Conservation (phyloP, 352 stramenopile genomes). For the Phytopythium helicoides region DNA sequence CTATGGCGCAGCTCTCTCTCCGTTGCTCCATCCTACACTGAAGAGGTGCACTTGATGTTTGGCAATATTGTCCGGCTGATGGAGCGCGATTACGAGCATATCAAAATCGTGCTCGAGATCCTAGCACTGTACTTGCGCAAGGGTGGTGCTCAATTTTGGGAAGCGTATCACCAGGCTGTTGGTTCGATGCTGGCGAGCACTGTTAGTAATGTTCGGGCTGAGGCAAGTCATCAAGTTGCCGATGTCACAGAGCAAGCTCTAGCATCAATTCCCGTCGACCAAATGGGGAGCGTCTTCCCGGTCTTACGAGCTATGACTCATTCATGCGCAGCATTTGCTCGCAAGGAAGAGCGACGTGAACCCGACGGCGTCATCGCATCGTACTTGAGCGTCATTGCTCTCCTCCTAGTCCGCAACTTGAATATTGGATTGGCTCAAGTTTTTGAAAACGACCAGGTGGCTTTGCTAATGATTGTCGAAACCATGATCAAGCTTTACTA, state of each 20-base stretch:
- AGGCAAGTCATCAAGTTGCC: constrained; percentile 61
- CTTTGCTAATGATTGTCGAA: constrained; percentile 46
- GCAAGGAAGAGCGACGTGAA: constrained; percentile 34
- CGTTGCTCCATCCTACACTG: constrained; percentile 49
- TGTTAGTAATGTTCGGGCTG: constrained; percentile 67
- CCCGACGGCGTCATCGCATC: constrained; percentile 57
- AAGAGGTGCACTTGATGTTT: constrained; percentile 70
- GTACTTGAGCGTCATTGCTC: constrained; percentile 59
- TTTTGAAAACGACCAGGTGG: constrained; percentile 30
- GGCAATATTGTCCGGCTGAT: constrained; percentile 59
- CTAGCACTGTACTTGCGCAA: constrained; percentile 65
- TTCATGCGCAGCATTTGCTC: constrained; percentile 42
- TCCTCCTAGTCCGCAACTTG: constrained; percentile 44
- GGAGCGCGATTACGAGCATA: constrained; percentile 79
- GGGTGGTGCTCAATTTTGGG: constrained; percentile 61
- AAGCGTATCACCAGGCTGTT: constrained; percentile 50
- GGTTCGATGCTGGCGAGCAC: constrained; percentile 38
- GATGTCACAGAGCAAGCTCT: constrained; percentile 43
- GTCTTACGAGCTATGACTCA: constrained; percentile 45
- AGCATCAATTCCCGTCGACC: constrained; percentile 28
- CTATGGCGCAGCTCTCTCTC: constrained; percentile 64
- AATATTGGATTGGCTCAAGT: constrained; percentile 46
- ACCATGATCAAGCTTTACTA: constrained; percentile 76
- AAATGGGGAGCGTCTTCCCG: constrained; percentile 27
- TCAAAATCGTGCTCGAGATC: constrained; percentile 53